Evolutionary conservation across 352 stramenopile species (phyloP).

Genomic region (Phytophthora aleatoria): DNA sequence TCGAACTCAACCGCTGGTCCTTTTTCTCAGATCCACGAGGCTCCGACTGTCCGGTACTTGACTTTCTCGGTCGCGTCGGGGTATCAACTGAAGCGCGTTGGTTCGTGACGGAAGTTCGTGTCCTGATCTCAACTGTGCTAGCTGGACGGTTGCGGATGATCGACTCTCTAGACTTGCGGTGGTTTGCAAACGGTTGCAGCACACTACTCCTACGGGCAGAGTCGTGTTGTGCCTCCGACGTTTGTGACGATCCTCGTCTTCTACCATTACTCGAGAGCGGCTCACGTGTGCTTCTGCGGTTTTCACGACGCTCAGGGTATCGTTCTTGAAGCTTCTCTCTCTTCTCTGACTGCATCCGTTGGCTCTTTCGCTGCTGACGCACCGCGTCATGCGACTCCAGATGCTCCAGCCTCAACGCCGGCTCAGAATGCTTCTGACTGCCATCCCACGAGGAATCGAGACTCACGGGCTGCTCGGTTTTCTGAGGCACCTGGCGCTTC

Average conservation of each 20-base stretch:
- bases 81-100: constrained; percentile 20
- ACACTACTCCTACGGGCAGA: constrained; percentile 8
- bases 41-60: constrained; percentile 11
- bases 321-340: constrained; percentile 24
- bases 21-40: constrained; percentile 25
- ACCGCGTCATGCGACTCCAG: constrained; percentile 13
- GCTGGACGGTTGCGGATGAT: constrained; percentile 10
- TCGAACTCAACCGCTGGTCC: constrained; percentile 23
- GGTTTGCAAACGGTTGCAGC: constrained; percentile 24
- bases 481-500: constrained; percentile 23
- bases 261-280: constrained; percentile 12
- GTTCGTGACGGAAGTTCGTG: constrained; percentile 2
- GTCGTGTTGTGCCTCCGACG: constrained; percentile 1
- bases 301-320: background rate
- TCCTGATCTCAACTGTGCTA: constrained; percentile 10
- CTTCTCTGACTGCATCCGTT: constrained; percentile 9
- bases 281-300: constrained; percentile 7
- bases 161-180: constrained; percentile 22
- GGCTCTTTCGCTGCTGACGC: constrained; percentile 10
- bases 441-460: constrained; percentile 23
- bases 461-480: constrained; percentile 5
- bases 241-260: constrained; percentile 17
- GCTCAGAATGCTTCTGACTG: constrained; percentile 6
- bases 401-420: constrained; percentile 23
- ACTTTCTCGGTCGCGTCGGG: constrained; percentile 11